These are phyloP conservation scores for Cutaneotrichosporon cutaneum DNA, from an alignment of 1,284 basidiomycete genomes.

Conservation along the genomic window DNA sequence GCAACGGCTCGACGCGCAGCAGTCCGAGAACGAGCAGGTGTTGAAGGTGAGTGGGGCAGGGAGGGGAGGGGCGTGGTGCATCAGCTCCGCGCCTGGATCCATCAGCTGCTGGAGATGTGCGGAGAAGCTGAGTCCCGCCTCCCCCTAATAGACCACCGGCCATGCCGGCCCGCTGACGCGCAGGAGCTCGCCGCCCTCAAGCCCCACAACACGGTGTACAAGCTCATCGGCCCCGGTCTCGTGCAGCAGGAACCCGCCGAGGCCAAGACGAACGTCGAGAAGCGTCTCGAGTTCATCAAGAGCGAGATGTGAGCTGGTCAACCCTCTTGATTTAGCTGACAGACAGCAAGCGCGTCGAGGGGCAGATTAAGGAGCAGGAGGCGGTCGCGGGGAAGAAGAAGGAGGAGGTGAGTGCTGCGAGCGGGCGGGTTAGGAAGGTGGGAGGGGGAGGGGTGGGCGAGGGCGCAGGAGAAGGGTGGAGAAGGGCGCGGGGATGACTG, in stretches of 20 bases:
- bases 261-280: slow-evolving; percentile 86
- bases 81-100: too few relatives aligned
- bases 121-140: too few relatives aligned
- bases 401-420: slow-evolving; percentile 61
- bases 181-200: slow-evolving; percentile 83
- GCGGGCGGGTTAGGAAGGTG: too few relatives aligned
- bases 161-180: background rate
- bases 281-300: slow-evolving; percentile 84
- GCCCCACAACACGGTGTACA: slow-evolving; percentile 79
- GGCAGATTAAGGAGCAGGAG: slow-evolving; percentile 71
- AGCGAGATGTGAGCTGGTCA: slow-evolving; percentile 73
- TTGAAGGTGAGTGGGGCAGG: slow-evolving; percentile 66
- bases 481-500: background rate
- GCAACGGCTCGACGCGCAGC: slow-evolving; percentile 80
- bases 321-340: too few relatives aligned
- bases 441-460: too few relatives aligned
- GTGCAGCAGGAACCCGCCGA: slow-evolving; percentile 86
- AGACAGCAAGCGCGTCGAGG: slow-evolving; percentile 74
- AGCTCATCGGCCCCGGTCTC: slow-evolving; percentile 86
- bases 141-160: too few relatives aligned
- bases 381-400: slow-evolving; percentile 74
- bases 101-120: too few relatives aligned
- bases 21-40: slow-evolving; percentile 88
- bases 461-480: too few relatives aligned
- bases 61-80: background rate